Conservation (phyloP, 345 rosid genomes). For the Orychophragmus violaceus region DNA sequence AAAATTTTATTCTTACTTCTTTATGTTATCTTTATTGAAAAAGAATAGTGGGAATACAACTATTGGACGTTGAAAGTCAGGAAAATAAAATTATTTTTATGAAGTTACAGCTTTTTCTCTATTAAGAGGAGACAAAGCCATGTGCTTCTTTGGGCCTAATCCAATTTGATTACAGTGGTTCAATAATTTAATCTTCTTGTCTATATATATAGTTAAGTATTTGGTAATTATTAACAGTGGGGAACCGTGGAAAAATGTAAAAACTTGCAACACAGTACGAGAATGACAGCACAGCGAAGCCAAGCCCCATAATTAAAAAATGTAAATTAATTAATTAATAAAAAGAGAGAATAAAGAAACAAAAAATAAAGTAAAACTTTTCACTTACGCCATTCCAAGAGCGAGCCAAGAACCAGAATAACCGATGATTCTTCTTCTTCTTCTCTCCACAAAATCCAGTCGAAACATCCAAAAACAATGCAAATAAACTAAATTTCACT, state of each 20-base stretch:
- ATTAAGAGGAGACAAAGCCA: slow-evolving; percentile 33
- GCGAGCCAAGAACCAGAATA: slow-evolving; percentile 21
- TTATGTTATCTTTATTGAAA: slow-evolving; percentile 15
- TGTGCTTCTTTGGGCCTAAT: slow-evolving; percentile 29
- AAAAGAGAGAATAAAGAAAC: slow-evolving; percentile 4
- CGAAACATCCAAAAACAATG: slow-evolving; percentile 16
- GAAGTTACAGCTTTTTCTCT: slow-evolving; percentile 13
- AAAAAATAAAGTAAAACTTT: slow-evolving; percentile 23
- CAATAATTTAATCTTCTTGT: neutral
- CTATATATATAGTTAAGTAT: neutral
- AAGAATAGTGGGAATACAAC: slow-evolving; percentile 15
- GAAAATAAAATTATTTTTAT: neutral
- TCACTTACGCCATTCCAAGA: slow-evolving; percentile 32
- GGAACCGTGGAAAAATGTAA: slow-evolving; percentile 10
- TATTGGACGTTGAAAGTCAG: slow-evolving; percentile 29
- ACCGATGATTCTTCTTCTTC: slow-evolving; percentile 14
- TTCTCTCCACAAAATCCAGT: slow-evolving; percentile 24
- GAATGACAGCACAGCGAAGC: slow-evolving; percentile 27
- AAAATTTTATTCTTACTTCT: neutral
- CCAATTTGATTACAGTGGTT: slow-evolving; percentile 6
- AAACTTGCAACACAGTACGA: slow-evolving; percentile 18
- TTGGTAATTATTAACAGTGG: neutral
- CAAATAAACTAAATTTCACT: neutral
- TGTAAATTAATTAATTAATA: neutral
- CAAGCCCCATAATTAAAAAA: neutral